Base-by-base conservation (phyloP, 805 yeast species). In the Groenewaldozyma salmanticensis region DNA sequence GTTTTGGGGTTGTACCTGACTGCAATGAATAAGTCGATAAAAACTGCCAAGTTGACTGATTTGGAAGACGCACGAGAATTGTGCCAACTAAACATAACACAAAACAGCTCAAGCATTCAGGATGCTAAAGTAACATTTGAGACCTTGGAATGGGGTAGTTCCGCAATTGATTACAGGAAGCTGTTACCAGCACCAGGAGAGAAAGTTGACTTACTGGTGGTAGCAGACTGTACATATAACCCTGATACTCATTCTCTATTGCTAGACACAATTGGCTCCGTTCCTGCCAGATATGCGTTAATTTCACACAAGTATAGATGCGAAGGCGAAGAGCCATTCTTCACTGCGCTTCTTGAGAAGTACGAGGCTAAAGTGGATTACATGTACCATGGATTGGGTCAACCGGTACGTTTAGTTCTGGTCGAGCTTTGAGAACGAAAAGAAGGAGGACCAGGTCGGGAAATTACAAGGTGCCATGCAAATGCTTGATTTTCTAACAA, bases 191-290 rank as follows among this genome's bases (percentile, higher is more conserved):
- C 16, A 11, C 38, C 31, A 16, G 36, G 35, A 34, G 27, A 24
- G 40, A 29, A 21, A 31, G 41, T 73, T 64, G 54, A 72, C 43
- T 33, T 67, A 16, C 60, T 67, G 6, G 45, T 68, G 1, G 54
- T 55, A 2, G 62, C 71, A 3, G 72, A 67, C 45, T 67, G 72
- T 38, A 66, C 70, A 0, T 67, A 67, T 42, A 67, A 67, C 42
- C 63, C 68, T 1, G 49, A 58, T 20, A 64, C 65, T 47, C 67
- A 64, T 42, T 65, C 60, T 31, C 50, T 58, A 0, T 43, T 67
- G 34, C 46, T 65, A 15, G 20, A 21, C 13, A 27, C 36, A 3
- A 18, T 38, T 5, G 19, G n/a, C 6, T n/a, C 18, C 7, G 13
- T 38, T 3, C 18, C 9, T 3, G 18, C 19, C 3, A 51, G 46